These are phyloP conservation scores for Chrysochromulina parva DNA, from an alignment of 78 protist species.

Conservation along the genomic window DNA sequence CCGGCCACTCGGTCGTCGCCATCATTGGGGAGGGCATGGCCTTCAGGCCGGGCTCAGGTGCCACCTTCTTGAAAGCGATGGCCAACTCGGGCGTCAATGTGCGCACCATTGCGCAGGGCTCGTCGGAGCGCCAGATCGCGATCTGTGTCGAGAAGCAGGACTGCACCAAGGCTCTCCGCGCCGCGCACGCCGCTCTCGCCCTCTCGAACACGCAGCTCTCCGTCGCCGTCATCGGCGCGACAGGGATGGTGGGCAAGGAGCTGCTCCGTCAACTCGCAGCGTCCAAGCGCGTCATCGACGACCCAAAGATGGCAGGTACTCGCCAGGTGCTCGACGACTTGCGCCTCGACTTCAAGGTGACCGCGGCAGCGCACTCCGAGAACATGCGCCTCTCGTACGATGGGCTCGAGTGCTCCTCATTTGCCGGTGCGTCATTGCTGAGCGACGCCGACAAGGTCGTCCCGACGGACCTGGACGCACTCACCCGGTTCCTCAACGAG, in stretches of 20 bases:
- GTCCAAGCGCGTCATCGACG: neutral
- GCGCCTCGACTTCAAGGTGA: neutral
- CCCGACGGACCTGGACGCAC: neutral
- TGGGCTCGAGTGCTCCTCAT: neutral
- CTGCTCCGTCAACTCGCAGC: neutral
- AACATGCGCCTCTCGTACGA: neutral
- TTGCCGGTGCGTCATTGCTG: too few relatives aligned
- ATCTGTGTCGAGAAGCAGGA: conserved; percentile 11
- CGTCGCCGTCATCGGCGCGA: neutral
- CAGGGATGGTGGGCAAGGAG: neutral
- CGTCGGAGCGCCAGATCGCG: conserved; percentile 5
- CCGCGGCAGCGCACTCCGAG: neutral
- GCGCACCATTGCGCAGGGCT: conserved; percentile 51
- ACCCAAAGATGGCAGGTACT: too few relatives aligned
- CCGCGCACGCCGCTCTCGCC: conserved; percentile 44
- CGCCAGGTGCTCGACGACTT: neutral
- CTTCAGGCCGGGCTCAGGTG: conserved; percentile 20
- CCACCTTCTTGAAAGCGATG: conserved; percentile 18
- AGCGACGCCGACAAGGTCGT: too few relatives aligned
- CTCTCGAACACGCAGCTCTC: conserved; percentile 13
- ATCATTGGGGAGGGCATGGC: conserved; percentile 50
- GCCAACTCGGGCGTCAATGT: conserved; percentile 37
- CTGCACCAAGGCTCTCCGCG: conserved; percentile 26
- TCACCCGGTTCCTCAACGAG: neutral
- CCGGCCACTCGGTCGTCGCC: conserved; percentile 29